Percentiles rank a stretch among this genome's conserved stretches.
These are phyloP conservation scores for Boletus speciosus DNA, from an alignment of 768 basidiomycete genomes.

Conservation along the genomic window DNA sequence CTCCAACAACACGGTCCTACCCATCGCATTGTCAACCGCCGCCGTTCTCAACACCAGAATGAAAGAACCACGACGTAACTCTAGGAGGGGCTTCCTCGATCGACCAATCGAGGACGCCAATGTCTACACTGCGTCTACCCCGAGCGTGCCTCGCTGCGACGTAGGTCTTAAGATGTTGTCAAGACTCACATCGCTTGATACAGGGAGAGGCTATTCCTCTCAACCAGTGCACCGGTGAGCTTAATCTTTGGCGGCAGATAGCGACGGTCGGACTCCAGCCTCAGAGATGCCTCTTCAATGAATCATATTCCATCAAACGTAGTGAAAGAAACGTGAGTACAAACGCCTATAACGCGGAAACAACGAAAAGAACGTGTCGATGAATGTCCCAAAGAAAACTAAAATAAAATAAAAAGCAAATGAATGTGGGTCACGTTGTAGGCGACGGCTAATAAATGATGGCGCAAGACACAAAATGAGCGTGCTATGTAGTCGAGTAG, in stretches of 20 bases:
- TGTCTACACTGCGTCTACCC: constrained; percentile 51
- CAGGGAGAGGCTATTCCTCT: constrained; percentile 16
- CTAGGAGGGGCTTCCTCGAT: constrained; percentile 77
- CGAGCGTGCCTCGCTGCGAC: constrained; percentile 37
- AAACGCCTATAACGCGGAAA: neutral
- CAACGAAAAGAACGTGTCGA: constrained; percentile 8
- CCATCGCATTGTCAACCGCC: neutral
- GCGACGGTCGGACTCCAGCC: no score
- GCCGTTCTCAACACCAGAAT: neutral
- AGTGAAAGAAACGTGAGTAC: constrained; percentile 8
- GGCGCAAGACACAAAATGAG: constrained; percentile 16
- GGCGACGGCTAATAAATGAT: constrained; percentile 2
- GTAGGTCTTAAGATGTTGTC: constrained; percentile 16
- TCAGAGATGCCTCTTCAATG: neutral
- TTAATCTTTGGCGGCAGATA: no score
- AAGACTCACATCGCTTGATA: constrained; percentile 19
- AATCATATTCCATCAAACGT: constrained; percentile 9
- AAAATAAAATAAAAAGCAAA: neutral
- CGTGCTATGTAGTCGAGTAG: constrained; percentile 14
- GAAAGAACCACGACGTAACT: constrained; percentile 44
- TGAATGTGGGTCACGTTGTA: neutral
- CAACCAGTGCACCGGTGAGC: neutral
- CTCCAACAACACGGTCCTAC: constrained; percentile 29
- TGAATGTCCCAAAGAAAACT: constrained; percentile 6
- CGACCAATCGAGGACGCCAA: constrained; percentile 54